A percentile compares a stretch with the other conserved stretches of the same genome.
phyloP scores from a whole-genome alignment of 768 basidiomycete species.

The Suillus subluteus region DNA sequence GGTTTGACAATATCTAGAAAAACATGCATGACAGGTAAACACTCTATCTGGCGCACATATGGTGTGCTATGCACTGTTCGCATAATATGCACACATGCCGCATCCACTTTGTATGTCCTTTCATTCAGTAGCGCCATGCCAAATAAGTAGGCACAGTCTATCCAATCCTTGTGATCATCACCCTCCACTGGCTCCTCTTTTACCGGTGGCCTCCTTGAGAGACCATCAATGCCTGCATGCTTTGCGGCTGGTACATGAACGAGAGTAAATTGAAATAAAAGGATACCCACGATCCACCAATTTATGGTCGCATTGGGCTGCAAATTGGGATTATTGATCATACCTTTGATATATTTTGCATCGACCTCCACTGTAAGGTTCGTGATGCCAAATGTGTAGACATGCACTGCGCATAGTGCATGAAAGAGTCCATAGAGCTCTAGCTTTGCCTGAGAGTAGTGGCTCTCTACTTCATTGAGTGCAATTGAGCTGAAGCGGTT shows the following conservation, averaged over 20 bases:
- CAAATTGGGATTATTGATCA: no score
- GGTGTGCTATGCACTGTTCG: no score
- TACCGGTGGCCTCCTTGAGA: neutral
- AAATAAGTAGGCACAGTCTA: neutral
- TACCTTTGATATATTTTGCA: no score
- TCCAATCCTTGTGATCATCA: neutral
- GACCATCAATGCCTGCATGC: neutral
- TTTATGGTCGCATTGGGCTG: no score
- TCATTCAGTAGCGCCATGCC: rapidly evolving
- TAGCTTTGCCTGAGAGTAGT: conserved; percentile 29
- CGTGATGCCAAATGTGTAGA: conserved; percentile 37
- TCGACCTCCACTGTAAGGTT: no score
- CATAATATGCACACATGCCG: no score
- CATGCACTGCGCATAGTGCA: conserved; percentile 17
- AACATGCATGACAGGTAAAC: no score
- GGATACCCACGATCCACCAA: no score
- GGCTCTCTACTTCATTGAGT: conserved; percentile 29
- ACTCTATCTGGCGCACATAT: no score
- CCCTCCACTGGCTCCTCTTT: neutral
- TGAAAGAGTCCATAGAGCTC: conserved; percentile 29
- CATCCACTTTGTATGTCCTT: no score
- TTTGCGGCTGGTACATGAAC: neutral
- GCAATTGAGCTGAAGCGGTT: conserved; percentile 42
- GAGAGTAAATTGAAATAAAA: no score
- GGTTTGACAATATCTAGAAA: no score